phyloP scores from a whole-genome alignment of 805 yeast species.

The Cyberlindnera saturnus region DNA sequence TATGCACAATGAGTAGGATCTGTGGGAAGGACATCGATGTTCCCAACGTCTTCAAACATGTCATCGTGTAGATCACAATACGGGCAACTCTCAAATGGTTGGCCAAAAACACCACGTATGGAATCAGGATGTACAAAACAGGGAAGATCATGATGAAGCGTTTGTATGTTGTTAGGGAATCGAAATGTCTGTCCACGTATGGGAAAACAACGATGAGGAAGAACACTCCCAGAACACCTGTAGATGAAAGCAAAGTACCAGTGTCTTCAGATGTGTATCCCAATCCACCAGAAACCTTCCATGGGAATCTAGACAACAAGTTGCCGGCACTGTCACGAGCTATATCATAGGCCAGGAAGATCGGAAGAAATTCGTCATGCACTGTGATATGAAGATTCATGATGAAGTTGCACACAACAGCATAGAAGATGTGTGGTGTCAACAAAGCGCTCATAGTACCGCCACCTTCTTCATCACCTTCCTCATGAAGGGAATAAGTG shows the following conservation, averaged over 20 bases:
- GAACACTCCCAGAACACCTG: constrained; percentile 49
- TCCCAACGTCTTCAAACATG: constrained; percentile 33
- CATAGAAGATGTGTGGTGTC: constrained; percentile 28
- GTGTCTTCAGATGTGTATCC: constrained; percentile 40
- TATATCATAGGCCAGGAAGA: constrained; percentile 39
- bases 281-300: constrained; percentile 45
- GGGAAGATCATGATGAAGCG: constrained; percentile 37
- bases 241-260: constrained; percentile 43
- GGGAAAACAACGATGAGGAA: constrained; percentile 48
- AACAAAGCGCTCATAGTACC: constrained; percentile 22
- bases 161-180: constrained; percentile 39
- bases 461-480: constrained; percentile 19
- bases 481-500: constrained; percentile 26
- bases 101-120: constrained; percentile 41
- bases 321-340: constrained; percentile 21
- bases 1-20: constrained; percentile 45
- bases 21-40: constrained; percentile 48
- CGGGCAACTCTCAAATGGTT: constrained; percentile 10
- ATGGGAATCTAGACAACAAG: constrained; percentile 38
- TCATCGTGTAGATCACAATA: constrained; percentile 19
- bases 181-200: constrained; percentile 39
- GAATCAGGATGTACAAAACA: constrained; percentile 37
- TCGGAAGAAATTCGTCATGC: constrained; percentile 50
- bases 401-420: constrained; percentile 33
- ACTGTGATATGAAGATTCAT: constrained; percentile 43